A percentile compares a stretch with the other conserved stretches of the same genome.
Evolutionary conservation across 768 basidiomycete genomes (phyloP).

Genomic region (Tylopilus sp.): DNA sequence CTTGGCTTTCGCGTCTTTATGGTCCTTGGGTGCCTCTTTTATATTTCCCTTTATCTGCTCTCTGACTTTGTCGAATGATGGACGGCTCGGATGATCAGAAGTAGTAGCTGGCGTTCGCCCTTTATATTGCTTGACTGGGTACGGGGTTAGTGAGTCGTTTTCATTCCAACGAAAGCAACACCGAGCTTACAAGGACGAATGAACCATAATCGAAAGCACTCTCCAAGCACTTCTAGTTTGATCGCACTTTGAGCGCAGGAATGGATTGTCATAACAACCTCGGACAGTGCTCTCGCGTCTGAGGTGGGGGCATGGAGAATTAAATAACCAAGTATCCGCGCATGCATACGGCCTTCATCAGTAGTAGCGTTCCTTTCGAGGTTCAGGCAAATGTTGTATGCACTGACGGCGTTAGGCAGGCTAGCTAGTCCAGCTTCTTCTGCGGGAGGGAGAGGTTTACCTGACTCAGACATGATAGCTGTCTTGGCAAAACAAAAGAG

Average conservation of each 20-base stretch:
- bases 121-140: conserved; percentile 13
- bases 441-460: no score
- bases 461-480: no score
- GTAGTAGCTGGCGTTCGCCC: conserved; percentile 20
- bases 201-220: not conserved
- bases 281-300: not conserved
- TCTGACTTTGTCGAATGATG: conserved; percentile 14
- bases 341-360: not conserved
- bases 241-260: not conserved
- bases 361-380: not conserved
- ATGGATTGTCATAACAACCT: not conserved
- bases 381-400: not conserved
- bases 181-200: not conserved
- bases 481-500: no score
- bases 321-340: no score
- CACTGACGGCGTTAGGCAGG: no score
- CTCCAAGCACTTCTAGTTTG: not conserved
- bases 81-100: conserved; percentile 9
- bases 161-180: not conserved
- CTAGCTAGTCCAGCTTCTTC: no score
- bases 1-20: not conserved
- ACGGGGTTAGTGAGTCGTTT: not conserved
- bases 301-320: not conserved
- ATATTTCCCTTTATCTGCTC: not conserved
- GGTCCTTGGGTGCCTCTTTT: not conserved